Percentiles rank a stretch among this genome's conserved stretches.
Conservation (phyloP, 495 filamentous ascomycete genomes). For the Chlorociboria aeruginascens region DNA sequence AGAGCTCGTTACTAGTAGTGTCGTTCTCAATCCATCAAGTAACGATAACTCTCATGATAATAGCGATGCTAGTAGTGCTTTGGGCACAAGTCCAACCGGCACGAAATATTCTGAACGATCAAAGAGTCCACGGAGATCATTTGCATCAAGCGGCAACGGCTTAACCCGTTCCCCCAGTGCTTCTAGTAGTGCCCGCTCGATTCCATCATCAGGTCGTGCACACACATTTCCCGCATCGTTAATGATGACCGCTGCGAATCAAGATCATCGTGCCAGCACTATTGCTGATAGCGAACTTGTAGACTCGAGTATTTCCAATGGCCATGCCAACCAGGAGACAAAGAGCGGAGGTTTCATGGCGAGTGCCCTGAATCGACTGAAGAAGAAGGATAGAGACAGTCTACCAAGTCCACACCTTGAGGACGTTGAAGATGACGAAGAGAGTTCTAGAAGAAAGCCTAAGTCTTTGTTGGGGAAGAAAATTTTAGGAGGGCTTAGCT, state of each 20-base stretch:
- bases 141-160: constrained; percentile 12
- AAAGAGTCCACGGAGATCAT: constrained; percentile 18
- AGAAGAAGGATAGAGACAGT: constrained; percentile 1
- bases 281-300: constrained; percentile 1
- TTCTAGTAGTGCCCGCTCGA: constrained; percentile 11
- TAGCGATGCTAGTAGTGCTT: constrained; percentile 15
- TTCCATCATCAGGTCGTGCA: background rate
- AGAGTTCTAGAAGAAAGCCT: background rate
- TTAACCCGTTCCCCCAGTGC: constrained; percentile 9
- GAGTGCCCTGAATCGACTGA: constrained; percentile 4
- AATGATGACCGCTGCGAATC: constrained; percentile 13
- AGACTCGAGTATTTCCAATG: background rate
- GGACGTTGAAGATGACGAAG: constrained; percentile 3
- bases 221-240: constrained; percentile 11
- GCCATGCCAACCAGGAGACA: background rate
- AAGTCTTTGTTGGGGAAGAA: constrained; percentile 6
- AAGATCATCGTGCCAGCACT: background rate
- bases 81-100: constrained; percentile 12
- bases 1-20: constrained; percentile 59
- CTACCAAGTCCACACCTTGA: background rate
- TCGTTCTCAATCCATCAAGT: constrained; percentile 27
- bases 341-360: constrained; percentile 6
- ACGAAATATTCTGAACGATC: constrained; percentile 10
- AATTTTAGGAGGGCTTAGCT: background rate
- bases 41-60: constrained; percentile 16